Evolutionary conservation across 495 filamentous ascomycete species (phyloP), one percentile per base, ranked within the genome.

Genomic region (Neurospora sublineolata): DNA sequence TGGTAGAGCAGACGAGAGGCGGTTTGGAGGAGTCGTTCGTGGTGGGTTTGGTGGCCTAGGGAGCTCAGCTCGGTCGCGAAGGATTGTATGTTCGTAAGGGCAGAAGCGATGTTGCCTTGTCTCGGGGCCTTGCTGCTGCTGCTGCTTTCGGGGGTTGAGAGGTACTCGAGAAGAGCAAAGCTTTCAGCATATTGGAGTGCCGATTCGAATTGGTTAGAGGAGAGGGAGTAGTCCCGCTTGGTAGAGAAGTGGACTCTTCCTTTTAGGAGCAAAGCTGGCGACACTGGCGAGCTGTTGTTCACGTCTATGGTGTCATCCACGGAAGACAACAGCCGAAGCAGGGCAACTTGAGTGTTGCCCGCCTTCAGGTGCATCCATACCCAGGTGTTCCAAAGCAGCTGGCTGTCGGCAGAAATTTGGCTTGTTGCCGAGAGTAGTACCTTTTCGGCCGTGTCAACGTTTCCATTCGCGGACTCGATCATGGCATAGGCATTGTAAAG

Each of bases 401-500:
- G 82, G 27, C 73, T 75, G 42, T 87, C 80, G n/a, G 79, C 52
- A 4, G 72, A 23, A n/a, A 41, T 70, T 23, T 76, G 74, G 30
- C 46, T 58, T 0, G 75, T 76, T 20, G 92, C 87, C 0, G 89
- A 89, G 12, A 84, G 78, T 76, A 93, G 87, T n/a, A 95, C 87
- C 58, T 87, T 86, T 27, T 86, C 79, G 36, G 92, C 88, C 68
- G 85, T 79, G 7, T 85, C 82, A 0, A 76, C 69, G 68, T 89
- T 88, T 0, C 83, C 84, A 68, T 84, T 86, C 37, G 84, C 83
- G 75, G 83, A 87, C 78, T 97, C 91, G 44, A 93, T 86, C 33
- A 93, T 81, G 4, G 90, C 91, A 73, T 93, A 94, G 0, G 88
- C 88, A 75, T 93, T 91, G 79, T 94, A 97, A 5, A 97, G 81